Conservation (phyloP, 2,329 filamentous ascomycete species). For the Xylaria sp. region DNA sequence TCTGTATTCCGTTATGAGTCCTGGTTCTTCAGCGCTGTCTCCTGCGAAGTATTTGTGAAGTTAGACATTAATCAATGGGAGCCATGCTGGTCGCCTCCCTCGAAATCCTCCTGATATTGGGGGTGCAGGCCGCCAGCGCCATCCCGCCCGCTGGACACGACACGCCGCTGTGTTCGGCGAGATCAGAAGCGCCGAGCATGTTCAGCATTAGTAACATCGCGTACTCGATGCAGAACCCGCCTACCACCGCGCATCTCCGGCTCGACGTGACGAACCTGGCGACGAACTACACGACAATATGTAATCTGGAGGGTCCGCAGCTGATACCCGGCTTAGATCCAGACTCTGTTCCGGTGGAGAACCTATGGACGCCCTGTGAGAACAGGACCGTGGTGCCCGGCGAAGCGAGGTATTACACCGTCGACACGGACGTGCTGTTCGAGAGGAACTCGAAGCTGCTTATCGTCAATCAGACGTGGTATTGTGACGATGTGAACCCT, state of each 20-base stretch:
- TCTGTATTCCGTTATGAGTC: not conserved
- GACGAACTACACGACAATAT: constrained; percentile 22
- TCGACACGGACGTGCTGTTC: constrained; percentile 26
- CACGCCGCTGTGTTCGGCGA: constrained; percentile 15
- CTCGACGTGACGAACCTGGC: constrained; percentile 23
- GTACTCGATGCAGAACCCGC: constrained; percentile 16
- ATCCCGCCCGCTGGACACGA: constrained; percentile 43
- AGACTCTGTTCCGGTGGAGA: not conserved
- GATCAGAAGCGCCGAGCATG: constrained; percentile 20
- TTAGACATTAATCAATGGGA: not conserved
- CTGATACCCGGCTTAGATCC: not conserved
- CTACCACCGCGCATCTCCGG: constrained; percentile 6
- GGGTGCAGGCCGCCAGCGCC: not conserved
- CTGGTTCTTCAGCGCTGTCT: no score
- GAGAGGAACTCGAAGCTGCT: constrained; percentile 14
- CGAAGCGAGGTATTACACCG: constrained; percentile 19
- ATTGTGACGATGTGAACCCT: constrained; percentile 27
- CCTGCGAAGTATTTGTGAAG: not conserved
- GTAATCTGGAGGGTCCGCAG: not conserved
- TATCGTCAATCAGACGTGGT: constrained; percentile 26
- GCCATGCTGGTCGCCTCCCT: not conserved
- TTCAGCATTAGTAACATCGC: constrained; percentile 18
- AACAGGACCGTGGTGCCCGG: constrained; percentile 1
- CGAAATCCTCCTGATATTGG: not conserved
- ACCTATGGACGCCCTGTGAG: constrained; percentile 20